Evolutionary conservation across 2,329 filamentous ascomycete species (phyloP).

Genomic region (Ceratocystiopsis minuta): DNA sequence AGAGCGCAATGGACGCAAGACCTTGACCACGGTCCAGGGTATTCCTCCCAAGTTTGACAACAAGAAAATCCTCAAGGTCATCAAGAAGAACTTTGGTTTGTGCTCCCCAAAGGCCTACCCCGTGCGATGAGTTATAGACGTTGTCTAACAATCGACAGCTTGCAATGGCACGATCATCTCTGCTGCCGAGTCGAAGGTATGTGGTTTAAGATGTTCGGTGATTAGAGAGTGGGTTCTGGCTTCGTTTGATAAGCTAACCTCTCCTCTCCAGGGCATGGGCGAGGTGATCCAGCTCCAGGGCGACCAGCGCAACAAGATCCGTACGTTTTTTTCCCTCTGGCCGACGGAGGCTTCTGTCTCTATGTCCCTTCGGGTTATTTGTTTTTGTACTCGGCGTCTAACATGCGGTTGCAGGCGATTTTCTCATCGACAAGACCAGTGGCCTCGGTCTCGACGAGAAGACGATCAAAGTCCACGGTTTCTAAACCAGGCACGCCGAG

Average conservation of each 20-base stretch:
- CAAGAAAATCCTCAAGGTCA: slow-evolving; percentile 99
- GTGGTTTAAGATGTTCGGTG: not conserved
- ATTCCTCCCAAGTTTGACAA: slow-evolving; percentile 97
- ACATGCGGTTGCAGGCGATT: slow-evolving; percentile 90
- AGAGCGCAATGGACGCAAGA: slow-evolving; percentile 99
- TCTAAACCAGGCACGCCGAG: slow-evolving; percentile 23
- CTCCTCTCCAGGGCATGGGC: slow-evolving; percentile 7
- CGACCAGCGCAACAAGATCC: slow-evolving; percentile 59
- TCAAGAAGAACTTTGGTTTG: slow-evolving; percentile 54
- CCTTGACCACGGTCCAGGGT: slow-evolving; percentile 97
- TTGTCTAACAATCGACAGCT: slow-evolving; percentile 1
- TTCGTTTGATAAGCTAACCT: not conserved
- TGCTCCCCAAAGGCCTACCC: not conserved
- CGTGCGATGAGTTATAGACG: no score
- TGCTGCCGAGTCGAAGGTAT: slow-evolving; percentile 10
- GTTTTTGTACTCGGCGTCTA: not conserved
- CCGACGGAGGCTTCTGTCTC: no score
- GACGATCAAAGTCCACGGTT: slow-evolving; percentile 83
- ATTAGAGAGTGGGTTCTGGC: no score
- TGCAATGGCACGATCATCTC: slow-evolving; percentile 12
- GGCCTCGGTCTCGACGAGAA: slow-evolving; percentile 87
- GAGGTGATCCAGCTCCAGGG: slow-evolving; percentile 72
- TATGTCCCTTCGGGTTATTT: no score
- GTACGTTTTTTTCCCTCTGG: not conserved
- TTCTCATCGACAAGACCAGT: slow-evolving; percentile 89